Conservation (phyloP, 164 flowering plant species). For the Magnolia changhungtana region DNA sequence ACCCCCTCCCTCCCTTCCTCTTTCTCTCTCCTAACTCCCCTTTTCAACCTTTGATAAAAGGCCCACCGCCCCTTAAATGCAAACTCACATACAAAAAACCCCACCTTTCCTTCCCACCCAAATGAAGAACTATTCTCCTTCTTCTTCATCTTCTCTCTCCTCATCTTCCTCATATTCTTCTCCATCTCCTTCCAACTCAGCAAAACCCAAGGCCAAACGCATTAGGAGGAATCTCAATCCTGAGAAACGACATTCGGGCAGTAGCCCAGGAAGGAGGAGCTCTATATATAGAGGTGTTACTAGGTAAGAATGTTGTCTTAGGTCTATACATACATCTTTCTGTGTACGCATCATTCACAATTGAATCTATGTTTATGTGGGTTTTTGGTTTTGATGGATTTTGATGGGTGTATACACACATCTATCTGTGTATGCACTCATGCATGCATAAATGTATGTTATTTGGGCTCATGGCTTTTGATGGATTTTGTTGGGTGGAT, state of each 20-base stretch:
- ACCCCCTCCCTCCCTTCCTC: background rate
- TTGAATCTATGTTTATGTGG: background rate
- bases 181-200: background rate
- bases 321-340: too few species aligned
- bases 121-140: conserved; percentile 8
- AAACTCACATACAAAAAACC: background rate
- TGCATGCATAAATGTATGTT: background rate
- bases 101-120: background rate
- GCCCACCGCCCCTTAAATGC: background rate
- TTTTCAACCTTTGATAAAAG: background rate
- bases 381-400: too few species aligned
- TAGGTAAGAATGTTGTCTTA: background rate
- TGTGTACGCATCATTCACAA: background rate
- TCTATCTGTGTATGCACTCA: too few species aligned
- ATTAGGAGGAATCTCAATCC: conserved; percentile 6
- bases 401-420: too few species aligned
- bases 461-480: background rate
- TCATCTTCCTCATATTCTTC: conserved; percentile 28
- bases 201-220: conserved; percentile 1
- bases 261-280: conserved; percentile 42
- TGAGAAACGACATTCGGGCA: conserved; percentile 5
- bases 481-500: background rate
- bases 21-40: background rate
- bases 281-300: conserved; percentile 73
- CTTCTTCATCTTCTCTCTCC: conserved; percentile 30